Percentiles rank a stretch among this genome's conserved stretches.
Evolutionary conservation across 768 basidiomycete genomes (phyloP).

Genomic region (Gloeophyllum trabeum): DNA sequence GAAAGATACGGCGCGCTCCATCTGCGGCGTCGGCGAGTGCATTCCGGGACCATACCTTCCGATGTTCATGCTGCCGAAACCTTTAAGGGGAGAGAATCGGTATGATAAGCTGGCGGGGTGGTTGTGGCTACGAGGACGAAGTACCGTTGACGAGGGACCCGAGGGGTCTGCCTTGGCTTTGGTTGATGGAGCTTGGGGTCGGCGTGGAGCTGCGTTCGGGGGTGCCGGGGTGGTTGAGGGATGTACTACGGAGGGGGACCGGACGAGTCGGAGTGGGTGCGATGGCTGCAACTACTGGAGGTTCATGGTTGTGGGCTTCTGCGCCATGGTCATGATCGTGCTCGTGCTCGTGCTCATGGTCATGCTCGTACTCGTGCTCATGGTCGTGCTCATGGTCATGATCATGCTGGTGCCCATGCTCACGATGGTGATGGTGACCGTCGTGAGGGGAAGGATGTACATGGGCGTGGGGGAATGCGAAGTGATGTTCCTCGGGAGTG

Average conservation of each 20-base stretch:
- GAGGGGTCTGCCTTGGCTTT: slow-evolving; percentile 21
- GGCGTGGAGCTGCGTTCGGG: slow-evolving; percentile 17
- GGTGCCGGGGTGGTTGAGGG: slow-evolving; percentile 6
- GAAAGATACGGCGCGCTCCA: slow-evolving; percentile 2
- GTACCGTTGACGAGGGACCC: slow-evolving; percentile 36
- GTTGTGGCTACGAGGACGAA: slow-evolving; percentile 27
- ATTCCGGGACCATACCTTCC: slow-evolving; percentile 1
- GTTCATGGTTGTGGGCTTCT: slow-evolving; percentile 3
- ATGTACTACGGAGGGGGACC: slow-evolving; percentile 7
- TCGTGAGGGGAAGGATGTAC: not conserved
- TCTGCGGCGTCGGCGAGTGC: not conserved
- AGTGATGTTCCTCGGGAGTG: not conserved
- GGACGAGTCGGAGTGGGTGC: not conserved
- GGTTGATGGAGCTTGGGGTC: slow-evolving; percentile 18
- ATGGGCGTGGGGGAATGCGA: not conserved
- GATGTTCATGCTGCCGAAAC: too few relatives aligned
- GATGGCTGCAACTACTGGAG: not conserved
- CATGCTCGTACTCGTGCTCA: slow-evolving; percentile 5
- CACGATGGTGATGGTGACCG: slow-evolving; percentile 1
- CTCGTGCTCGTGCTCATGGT: slow-evolving; percentile 4
- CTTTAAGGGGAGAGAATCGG: too few relatives aligned
- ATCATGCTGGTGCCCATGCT: slow-evolving; percentile 3
- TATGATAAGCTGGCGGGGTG: too few relatives aligned
- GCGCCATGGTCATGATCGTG: slow-evolving; percentile 7
- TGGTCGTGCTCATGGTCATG: slow-evolving; percentile 8